These are phyloP conservation scores for Bipolaris zeicola DNA, from an alignment of 2,329 filamentous ascomycete species.

Conservation along the genomic window DNA sequence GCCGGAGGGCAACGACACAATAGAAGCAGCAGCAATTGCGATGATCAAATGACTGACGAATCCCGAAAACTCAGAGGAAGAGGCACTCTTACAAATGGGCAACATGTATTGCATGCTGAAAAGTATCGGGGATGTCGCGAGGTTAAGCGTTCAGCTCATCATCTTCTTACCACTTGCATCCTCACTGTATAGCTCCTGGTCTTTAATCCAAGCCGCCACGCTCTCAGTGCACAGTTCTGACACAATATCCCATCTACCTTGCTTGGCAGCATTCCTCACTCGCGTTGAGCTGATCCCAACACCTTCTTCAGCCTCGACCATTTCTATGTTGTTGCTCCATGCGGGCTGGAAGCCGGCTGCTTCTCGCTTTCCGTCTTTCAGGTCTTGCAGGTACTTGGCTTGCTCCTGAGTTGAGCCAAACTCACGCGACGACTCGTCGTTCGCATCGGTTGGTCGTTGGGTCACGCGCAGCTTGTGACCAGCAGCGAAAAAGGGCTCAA, in stretches of 20 bases:
- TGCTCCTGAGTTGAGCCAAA: conserved; percentile 66
- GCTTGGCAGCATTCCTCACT: conserved; percentile 63
- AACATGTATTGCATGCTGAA: background rate
- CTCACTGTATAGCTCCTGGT: conserved; percentile 61
- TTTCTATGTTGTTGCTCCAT: conserved; percentile 66
- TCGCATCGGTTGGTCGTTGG: conserved; percentile 58
- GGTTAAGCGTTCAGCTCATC: conserved; percentile 34
- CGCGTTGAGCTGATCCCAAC: conserved; percentile 63
- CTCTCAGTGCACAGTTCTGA: conserved; percentile 60
- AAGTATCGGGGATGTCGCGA: background rate
- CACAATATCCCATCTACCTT: conserved; percentile 56
- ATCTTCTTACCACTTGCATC: conserved; percentile 45
- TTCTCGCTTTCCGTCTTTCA: conserved; percentile 58
- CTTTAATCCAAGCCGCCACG: conserved; percentile 64
- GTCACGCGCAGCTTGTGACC: conserved; percentile 67
- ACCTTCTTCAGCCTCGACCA: conserved; percentile 60
- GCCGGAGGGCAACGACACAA: background rate
- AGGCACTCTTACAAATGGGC: background rate
- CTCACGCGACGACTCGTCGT: conserved; percentile 52
- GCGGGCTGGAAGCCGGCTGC: conserved; percentile 59
- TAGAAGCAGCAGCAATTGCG: background rate
- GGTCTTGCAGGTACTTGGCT: conserved; percentile 57
- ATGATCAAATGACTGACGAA: no score
- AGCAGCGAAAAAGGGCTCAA: conserved; percentile 66
- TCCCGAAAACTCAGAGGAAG: background rate